Percentiles rank a stretch among this genome's conserved stretches.
phyloP scores from a whole-genome alignment of 495 filamentous ascomycete genomes.

The Penicillium pancosmium region DNA sequence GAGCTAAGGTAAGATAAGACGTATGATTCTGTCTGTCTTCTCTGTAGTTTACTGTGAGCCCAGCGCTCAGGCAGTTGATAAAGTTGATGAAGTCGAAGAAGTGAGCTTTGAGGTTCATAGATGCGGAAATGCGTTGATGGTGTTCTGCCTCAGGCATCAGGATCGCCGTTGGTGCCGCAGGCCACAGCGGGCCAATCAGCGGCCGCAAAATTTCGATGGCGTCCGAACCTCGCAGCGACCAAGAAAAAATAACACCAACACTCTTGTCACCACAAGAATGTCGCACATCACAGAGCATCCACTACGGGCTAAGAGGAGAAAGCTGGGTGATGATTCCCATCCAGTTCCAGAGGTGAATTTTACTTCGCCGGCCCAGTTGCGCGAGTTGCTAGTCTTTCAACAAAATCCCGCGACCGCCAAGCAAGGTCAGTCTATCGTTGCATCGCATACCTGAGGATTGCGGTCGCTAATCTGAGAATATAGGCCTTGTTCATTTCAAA shows the following conservation, averaged over 20 bases:
- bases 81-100: no score
- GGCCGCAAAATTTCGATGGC: conserved; percentile 26
- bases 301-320: conserved; percentile 45
- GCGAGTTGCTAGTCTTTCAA: conserved; percentile 64
- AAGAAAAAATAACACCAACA: conserved; percentile 21
- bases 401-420: conserved; percentile 63
- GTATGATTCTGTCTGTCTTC: no score
- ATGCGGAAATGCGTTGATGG: no score
- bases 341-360: conserved; percentile 51
- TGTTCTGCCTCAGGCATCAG: no score
- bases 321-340: conserved; percentile 35
- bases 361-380: conserved; percentile 59
- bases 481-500: conserved; percentile 78
- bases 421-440: conserved; percentile 56
- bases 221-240: conserved; percentile 28
- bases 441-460: neutral
- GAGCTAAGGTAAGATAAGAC: no score
- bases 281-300: conserved; percentile 32
- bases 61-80: no score
- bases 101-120: no score
- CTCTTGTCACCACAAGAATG: conserved; percentile 22
- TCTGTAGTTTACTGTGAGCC: no score
- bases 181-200: conserved; percentile 22
- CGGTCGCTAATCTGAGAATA: neutral
- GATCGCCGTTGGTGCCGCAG: no score